phyloP scores from a whole-genome alignment of 768 basidiomycete genomes.

The Phlegmacium glaucopus region DNA sequence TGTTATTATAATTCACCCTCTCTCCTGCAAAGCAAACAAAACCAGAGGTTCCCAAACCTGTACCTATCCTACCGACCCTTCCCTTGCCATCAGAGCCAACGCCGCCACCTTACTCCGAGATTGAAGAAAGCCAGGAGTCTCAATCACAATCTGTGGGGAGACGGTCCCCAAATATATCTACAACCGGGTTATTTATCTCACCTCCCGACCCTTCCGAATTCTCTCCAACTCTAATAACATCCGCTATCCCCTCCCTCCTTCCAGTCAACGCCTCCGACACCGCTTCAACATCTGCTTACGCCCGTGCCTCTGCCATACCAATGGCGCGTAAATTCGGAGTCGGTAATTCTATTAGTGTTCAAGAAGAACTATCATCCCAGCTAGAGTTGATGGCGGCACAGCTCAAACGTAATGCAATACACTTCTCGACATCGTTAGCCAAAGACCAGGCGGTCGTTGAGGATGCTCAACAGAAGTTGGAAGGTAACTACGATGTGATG shows the following conservation, averaged over 20 bases:
- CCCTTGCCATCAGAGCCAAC: constrained; percentile 29
- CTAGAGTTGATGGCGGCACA: constrained; percentile 85
- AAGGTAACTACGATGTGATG: constrained; percentile 70
- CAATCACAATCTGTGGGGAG: constrained; percentile 4
- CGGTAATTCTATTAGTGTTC: constrained; percentile 39
- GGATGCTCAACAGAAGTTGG: constrained; percentile 66
- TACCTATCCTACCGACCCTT: constrained; percentile 51
- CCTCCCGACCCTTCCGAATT: constrained; percentile 19
- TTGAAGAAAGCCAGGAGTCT: constrained; percentile 3
- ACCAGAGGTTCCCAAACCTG: constrained; percentile 30
- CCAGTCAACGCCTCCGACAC: constrained; percentile 18
- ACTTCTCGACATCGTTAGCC: constrained; percentile 70
- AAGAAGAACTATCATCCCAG: constrained; percentile 71
- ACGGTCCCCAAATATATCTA: constrained; percentile 10
- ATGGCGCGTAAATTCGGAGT: constrained; percentile 12
- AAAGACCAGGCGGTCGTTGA: constrained; percentile 74
- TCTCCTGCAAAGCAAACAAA: constrained; percentile 24
- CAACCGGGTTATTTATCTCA: constrained; percentile 14
- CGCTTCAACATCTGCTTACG: constrained; percentile 12
- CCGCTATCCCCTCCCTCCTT: constrained; percentile 20
- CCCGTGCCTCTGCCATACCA: constrained; percentile 13
- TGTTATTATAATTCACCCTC: constrained; percentile 32
- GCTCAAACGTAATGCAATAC: constrained; percentile 77
- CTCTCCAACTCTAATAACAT: constrained; percentile 19
- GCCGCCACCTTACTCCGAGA: not conserved